Conservation (phyloP, 139 green algal genomes). For the Deuterostichococcus epilithicus region DNA sequence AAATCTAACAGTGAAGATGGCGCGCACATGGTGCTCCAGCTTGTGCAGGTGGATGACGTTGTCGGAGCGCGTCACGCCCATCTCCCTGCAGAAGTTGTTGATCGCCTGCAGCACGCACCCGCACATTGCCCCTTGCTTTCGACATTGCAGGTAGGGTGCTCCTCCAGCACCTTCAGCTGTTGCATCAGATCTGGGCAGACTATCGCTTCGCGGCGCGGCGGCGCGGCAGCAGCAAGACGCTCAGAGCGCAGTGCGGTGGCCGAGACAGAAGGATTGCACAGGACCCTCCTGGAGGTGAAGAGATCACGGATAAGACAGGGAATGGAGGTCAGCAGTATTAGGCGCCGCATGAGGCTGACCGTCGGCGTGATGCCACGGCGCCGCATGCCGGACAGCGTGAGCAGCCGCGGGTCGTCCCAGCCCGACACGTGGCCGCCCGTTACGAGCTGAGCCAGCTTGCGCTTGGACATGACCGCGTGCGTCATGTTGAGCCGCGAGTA, state of each 20-base stretch:
- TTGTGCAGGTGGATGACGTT: conserved; percentile 82
- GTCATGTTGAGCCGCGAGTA: conserved; percentile 96
- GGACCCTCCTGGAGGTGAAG: no score
- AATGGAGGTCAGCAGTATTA: no score
- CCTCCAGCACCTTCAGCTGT: no score
- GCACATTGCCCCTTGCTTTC: no score
- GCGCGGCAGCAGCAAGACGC: no score
- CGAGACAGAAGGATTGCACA: no score
- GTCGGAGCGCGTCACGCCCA: conserved; percentile 84
- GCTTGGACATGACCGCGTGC: conserved; percentile 96
- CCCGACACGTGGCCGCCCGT: conserved; percentile 75
- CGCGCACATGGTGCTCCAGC: conserved; percentile 86
- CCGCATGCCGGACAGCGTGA: conserved; percentile 89
- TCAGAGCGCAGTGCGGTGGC: no score
- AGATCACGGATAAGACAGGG: neutral
- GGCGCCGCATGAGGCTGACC: neutral
- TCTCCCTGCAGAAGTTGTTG: conserved; percentile 92
- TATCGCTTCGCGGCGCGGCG: no score
- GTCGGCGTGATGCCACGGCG: conserved; percentile 76
- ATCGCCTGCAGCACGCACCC: conserved; percentile 54
- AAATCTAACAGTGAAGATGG: no score
- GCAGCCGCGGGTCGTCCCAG: conserved; percentile 95
- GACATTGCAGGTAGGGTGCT: no score
- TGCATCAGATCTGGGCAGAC: no score
- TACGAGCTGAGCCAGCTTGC: conserved; percentile 93